Evolutionary conservation across 1,284 basidiomycete genomes (phyloP), one percentile per base, ranked within the genome.

Genomic region (Trametes polyzona): DNA sequence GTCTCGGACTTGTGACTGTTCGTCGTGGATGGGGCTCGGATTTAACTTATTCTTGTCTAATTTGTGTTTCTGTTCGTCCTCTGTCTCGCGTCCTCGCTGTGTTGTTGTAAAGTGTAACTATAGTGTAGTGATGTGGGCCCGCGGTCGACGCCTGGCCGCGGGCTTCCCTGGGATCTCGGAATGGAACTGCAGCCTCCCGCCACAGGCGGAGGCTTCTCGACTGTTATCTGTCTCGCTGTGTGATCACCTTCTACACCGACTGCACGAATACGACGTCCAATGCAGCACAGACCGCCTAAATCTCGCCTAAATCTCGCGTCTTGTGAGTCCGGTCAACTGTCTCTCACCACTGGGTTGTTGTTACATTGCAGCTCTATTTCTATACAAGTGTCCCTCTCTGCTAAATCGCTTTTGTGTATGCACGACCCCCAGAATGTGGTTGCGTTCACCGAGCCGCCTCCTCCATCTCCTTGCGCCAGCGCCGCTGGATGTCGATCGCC

Each of bases 401-500:
- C 27, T n/a, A 3, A 23, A 12, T 17, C 16, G 19, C 2, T 47
- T 46, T 43, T 30, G 17, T 24, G 17, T 21, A 47, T 12, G 6
- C 19, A 17, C 36, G 17, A 36, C 30, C 2, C 23, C 4, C 16
- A n/a, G n/a, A n/a, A n/a, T n/a, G n/a, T n/a, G n/a, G n/a, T n/a
- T n/a, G n/a, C n/a, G 5, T 44, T 59, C 52, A 66, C 46, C 57
- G 68, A 24, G 46, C 23, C 8, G 86, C 87, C 42, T 83, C 80
- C 57, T 88, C 85, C 72, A 93, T 88, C 67, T 88, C 78, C 61
- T 77, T 74, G 59, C 87, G 81, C 93, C 93, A 96, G 55, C 86
- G 79, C 67, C 85, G 85, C 79, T 99, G 96, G 44, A 94, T 86
- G 19, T 92, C 88, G 52, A 98, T 95, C 27, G 78, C 83, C 72